Percentiles rank a stretch among this genome's conserved stretches.
These are phyloP conservation scores for Arabidopsis lyrata DNA, from an alignment of 441 rosid genomes.

Conservation along the genomic window DNA sequence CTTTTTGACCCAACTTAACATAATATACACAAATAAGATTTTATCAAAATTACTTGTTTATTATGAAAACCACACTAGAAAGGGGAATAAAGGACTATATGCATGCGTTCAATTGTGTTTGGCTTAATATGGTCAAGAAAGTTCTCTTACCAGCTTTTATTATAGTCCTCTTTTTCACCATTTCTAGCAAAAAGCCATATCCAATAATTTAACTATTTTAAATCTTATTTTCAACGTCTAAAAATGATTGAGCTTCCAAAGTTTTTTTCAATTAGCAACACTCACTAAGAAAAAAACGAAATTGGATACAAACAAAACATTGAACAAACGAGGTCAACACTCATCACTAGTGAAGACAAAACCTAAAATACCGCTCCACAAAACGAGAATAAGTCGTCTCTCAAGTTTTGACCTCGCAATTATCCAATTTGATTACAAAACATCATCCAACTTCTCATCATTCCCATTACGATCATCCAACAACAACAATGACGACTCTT, in stretches of 20 bases:
- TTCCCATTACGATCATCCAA: slow-evolving; percentile 46
- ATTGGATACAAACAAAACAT: slow-evolving; percentile 10
- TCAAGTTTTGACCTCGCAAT: background rate
- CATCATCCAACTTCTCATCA: slow-evolving; percentile 45
- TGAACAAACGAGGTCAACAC: slow-evolving; percentile 20
- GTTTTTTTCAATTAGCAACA: slow-evolving; percentile 29
- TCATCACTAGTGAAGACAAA: slow-evolving; percentile 23
- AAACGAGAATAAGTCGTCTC: slow-evolving; percentile 16
- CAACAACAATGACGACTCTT: slow-evolving; percentile 50
- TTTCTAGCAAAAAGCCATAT: slow-evolving; percentile 17
- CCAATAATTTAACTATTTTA: background rate
- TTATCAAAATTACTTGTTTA: background rate
- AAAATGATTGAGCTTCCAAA: slow-evolving; percentile 22
- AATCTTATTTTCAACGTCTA: background rate
- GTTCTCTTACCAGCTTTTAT: slow-evolving; percentile 32
- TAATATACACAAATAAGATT: background rate
- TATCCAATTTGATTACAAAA: slow-evolving; percentile 35
- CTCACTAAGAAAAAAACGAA: background rate
- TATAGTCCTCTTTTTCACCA: slow-evolving; percentile 35
- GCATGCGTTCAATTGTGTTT: slow-evolving; percentile 29
- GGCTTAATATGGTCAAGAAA: slow-evolving; percentile 26
- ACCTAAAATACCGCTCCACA: background rate
- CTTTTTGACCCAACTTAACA: slow-evolving; percentile 14
- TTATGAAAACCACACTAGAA: slow-evolving; percentile 11
- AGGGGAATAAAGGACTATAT: background rate